phyloP scores from a whole-genome alignment of 164 flowering plant genomes.

The Berberis thunbergii region DNA sequence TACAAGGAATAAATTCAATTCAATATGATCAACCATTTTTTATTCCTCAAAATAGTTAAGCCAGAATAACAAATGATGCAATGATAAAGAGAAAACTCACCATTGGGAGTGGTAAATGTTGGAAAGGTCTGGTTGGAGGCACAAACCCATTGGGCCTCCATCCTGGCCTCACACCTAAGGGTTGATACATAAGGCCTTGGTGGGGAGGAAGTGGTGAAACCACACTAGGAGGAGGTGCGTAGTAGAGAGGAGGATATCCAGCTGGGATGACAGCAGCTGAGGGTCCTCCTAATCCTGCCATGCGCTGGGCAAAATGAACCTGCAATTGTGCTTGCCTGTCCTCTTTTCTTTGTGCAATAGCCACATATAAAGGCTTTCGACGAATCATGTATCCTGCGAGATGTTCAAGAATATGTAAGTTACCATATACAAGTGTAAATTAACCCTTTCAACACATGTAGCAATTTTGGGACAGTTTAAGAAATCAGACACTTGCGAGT shows the following conservation, averaged over 20 bases:
- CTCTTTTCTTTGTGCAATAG: slow-evolving; percentile 82
- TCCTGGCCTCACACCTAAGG: slow-evolving; percentile 56
- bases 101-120: slow-evolving; percentile 32
- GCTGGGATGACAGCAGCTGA: slow-evolving; percentile 48
- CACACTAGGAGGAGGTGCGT: slow-evolving; percentile 42
- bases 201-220: slow-evolving; percentile 43
- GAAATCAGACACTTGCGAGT: too few relatives aligned
- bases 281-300: slow-evolving; percentile 45
- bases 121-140: slow-evolving; percentile 43
- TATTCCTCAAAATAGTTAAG: background rate
- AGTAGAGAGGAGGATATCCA: slow-evolving; percentile 58
- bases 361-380: slow-evolving; percentile 67
- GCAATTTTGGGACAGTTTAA: too few relatives aligned
- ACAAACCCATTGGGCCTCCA: slow-evolving; percentile 59
- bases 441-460: too few relatives aligned
- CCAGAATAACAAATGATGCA: too few relatives aligned
- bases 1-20: slow-evolving; percentile 13
- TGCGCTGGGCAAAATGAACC: slow-evolving; percentile 42
- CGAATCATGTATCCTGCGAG: slow-evolving; percentile 58
- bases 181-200: slow-evolving; percentile 65
- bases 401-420: background rate
- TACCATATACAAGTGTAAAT: too few relatives aligned
- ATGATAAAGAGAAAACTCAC: slow-evolving; percentile 15
- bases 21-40: background rate
- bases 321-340: slow-evolving; percentile 74